A percentile compares a stretch with the other conserved stretches of the same genome.
These are phyloP conservation scores for Mucor saturninus DNA, from an alignment of 371 early-diverging fungal genomes.

Conservation along the genomic window DNA sequence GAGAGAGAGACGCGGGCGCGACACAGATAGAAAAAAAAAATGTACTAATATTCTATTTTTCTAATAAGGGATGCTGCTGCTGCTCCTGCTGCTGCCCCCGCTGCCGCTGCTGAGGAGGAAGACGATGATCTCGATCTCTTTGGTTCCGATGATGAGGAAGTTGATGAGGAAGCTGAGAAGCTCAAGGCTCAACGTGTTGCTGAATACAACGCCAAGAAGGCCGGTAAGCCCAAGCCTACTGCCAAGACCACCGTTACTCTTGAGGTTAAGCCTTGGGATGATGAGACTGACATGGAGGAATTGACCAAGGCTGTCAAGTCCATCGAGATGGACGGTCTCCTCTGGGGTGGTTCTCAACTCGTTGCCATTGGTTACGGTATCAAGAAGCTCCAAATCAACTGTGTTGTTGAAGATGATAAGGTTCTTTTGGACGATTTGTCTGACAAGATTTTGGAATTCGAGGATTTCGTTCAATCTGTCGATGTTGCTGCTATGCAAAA, in stretches of 20 bases:
- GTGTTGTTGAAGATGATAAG: slow-evolving; percentile 92
- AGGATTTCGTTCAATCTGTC: slow-evolving; percentile 93
- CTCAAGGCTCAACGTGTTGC: slow-evolving; percentile 88
- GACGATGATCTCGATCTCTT: slow-evolving; percentile 97
- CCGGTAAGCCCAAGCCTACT: slow-evolving; percentile 86
- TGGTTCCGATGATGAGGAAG: slow-evolving; percentile 91
- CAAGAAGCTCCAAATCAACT: slow-evolving; percentile 90
- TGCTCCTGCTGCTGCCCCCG: slow-evolving; percentile 45
- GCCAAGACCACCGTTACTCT: slow-evolving; percentile 94
- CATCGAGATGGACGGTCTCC: slow-evolving; percentile 87
- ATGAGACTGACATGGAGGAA: slow-evolving; percentile 87
- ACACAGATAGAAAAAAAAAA: neutral
- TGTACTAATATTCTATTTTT: neutral
- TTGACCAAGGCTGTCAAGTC: slow-evolving; percentile 75
- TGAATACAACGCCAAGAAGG: slow-evolving; percentile 94
- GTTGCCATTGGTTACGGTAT: slow-evolving; percentile 88
- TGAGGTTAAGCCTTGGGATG: slow-evolving; percentile 98
- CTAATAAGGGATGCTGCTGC: slow-evolving; percentile 33
- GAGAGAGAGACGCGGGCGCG: neutral
- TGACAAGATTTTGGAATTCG: slow-evolving; percentile 78
- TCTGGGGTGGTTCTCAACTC: slow-evolving; percentile 86
- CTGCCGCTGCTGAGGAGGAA: slow-evolving; percentile 70
- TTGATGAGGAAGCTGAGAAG: slow-evolving; percentile 90
- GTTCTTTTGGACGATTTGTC: slow-evolving; percentile 77
- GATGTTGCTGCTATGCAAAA: slow-evolving; percentile 94